phyloP scores from a whole-genome alignment of 805 yeast genomes.

The Candida silvatica region DNA sequence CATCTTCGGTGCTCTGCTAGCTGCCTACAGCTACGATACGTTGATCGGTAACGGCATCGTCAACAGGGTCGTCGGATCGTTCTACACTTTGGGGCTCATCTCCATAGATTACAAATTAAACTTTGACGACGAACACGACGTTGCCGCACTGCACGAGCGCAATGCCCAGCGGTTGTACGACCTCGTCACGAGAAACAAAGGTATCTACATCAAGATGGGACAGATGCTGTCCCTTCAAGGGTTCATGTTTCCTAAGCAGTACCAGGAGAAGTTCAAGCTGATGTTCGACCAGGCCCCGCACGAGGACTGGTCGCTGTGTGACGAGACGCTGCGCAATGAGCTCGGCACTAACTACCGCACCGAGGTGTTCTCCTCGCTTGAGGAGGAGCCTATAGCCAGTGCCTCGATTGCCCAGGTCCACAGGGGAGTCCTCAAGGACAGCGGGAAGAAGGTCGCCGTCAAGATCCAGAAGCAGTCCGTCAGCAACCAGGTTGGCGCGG shows the following conservation, averaged over 20 bases:
- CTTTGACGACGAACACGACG: slow-evolving; percentile 34
- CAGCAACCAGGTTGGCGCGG: slow-evolving; percentile 49
- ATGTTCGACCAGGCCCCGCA: slow-evolving; percentile 65
- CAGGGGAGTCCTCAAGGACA: slow-evolving; percentile 31
- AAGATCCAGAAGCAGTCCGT: slow-evolving; percentile 63
- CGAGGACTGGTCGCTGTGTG: slow-evolving; percentile 41
- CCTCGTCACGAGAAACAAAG: slow-evolving; percentile 39
- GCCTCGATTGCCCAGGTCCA: slow-evolving; percentile 74
- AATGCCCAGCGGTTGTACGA: slow-evolving; percentile 43
- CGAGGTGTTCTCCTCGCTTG: slow-evolving; percentile 34
- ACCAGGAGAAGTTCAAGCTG: slow-evolving; percentile 44
- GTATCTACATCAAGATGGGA: slow-evolving; percentile 68
- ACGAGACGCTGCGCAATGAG: slow-evolving; percentile 29
- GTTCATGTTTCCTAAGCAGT: slow-evolving; percentile 54
- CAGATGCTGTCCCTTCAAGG: slow-evolving; percentile 78
- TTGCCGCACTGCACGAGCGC: slow-evolving; percentile 50
- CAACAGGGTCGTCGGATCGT: slow-evolving; percentile 43
- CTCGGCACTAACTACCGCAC: slow-evolving; percentile 34
- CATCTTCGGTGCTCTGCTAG: slow-evolving; percentile 10
- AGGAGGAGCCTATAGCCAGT: slow-evolving; percentile 57
- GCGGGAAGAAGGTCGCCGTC: slow-evolving; percentile 50
- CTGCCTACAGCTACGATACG: slow-evolving; percentile 22
- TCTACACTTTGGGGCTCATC: slow-evolving; percentile 36
- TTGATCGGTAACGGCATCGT: slow-evolving; percentile 38
- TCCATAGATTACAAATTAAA: slow-evolving; percentile 55